phyloP scores from a whole-genome alignment of 2,329 filamentous ascomycete species.

The Teratosphaeria epicoccoides region DNA sequence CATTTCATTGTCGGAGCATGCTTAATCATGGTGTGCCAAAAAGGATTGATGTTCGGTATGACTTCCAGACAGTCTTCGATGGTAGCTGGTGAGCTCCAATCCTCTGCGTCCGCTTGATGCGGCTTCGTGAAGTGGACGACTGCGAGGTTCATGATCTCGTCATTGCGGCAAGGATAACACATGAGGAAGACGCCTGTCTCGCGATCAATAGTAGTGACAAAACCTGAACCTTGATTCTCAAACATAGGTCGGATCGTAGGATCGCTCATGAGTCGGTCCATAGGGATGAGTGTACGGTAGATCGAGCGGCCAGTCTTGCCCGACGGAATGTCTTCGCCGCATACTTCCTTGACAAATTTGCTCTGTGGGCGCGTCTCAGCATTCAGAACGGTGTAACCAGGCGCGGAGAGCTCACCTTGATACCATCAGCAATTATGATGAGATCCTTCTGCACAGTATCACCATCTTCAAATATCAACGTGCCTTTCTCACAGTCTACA shows the following conservation, averaged over 20 bases:
- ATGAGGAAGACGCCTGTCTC: constrained; percentile 4
- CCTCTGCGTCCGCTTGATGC: constrained; percentile 8
- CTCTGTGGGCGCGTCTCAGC: constrained; percentile 1
- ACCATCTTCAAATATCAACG: constrained; percentile 7
- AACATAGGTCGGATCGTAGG: constrained; percentile 5
- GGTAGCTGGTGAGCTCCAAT: constrained; percentile 8
- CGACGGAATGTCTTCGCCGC: constrained; percentile 1
- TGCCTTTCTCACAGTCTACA: constrained; percentile 5
- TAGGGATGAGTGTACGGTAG: constrained; percentile 8
- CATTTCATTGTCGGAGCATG: constrained; percentile 2
- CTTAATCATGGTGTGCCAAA: constrained; percentile 5
- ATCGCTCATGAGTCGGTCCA: constrained; percentile 4
- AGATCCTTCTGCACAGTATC: constrained; percentile 9
- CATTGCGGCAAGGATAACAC: constrained; percentile 8
- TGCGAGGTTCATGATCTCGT: constrained; percentile 10
- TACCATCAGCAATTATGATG: constrained; percentile 14
- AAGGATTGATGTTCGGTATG: constrained; percentile 5
- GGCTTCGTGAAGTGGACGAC: constrained; percentile 8
- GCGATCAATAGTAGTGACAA: constrained; percentile 1
- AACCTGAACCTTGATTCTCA: constrained; percentile 5
- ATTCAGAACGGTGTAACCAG: too few relatives aligned
- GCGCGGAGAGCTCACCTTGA: constrained; percentile 1
- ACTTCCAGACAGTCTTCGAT: constrained; percentile 5
- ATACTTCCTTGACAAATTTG: constrained; percentile 3
- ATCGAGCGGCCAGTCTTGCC: constrained; percentile 7